Conservation (phyloP, 805 yeast genomes). For the Starmerella khaoyaiensis region DNA sequence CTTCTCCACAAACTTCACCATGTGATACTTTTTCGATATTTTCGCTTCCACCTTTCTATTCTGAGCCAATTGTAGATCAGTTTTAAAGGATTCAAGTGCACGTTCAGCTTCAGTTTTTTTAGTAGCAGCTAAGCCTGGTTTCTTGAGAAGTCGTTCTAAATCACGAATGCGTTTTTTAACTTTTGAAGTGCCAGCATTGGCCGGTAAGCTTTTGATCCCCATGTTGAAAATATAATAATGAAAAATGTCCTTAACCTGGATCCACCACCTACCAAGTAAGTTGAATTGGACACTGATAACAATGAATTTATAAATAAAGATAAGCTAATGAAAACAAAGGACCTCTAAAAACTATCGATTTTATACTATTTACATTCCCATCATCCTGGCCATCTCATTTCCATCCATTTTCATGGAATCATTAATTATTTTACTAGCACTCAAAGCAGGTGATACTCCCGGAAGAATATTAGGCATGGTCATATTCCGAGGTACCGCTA, state of each 20-base stretch:
- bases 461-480: slow-evolving; percentile 81
- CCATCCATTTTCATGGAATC: slow-evolving; percentile 15
- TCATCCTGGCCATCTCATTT: slow-evolving; percentile 15
- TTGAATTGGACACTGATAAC: neutral
- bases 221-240: slow-evolving; percentile 7
- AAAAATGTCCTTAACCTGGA: neutral
- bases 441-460: slow-evolving; percentile 62
- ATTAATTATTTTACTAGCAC: slow-evolving; percentile 73
- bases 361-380: slow-evolving; percentile 9
- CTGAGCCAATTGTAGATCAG: slow-evolving; percentile 43
- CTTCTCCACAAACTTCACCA: slow-evolving; percentile 83
- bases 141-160: slow-evolving; percentile 53
- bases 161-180: slow-evolving; percentile 81
- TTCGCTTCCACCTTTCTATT: slow-evolving; percentile 36
- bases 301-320: too few species aligned
- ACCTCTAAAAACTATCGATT: neutral
- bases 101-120: slow-evolving; percentile 41
- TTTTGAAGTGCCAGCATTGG: slow-evolving; percentile 29
- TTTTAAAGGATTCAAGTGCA: slow-evolving; percentile 49
- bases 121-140: slow-evolving; percentile 47
- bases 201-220: slow-evolving; percentile 23
- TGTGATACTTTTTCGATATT: slow-evolving; percentile 66
- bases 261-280: neutral
- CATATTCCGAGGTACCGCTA: slow-evolving; percentile 73
- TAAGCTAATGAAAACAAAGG: too few species aligned